Conservation (phyloP, 1,139 yeast genomes). For the Yamadazyma sp. region DNA sequence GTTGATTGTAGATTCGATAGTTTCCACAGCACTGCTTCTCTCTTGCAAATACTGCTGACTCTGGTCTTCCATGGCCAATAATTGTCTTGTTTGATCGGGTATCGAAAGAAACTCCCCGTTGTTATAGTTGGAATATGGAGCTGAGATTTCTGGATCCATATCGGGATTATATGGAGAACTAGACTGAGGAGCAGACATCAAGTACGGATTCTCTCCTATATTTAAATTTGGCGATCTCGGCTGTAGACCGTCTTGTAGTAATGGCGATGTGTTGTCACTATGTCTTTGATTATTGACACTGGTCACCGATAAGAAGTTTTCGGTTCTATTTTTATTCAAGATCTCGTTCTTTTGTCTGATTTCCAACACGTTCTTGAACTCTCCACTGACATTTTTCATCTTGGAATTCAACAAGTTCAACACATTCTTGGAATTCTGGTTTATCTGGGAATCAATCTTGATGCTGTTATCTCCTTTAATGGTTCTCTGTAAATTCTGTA, state of each 20-base stretch:
- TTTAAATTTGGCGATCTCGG: slow-evolving; percentile 11
- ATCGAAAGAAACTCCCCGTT: slow-evolving; percentile 51
- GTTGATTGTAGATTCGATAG: slow-evolving; percentile 91
- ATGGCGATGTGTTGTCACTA: slow-evolving; percentile 27
- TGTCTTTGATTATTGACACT: slow-evolving; percentile 21
- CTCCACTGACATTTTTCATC: slow-evolving; percentile 89
- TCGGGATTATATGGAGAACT: slow-evolving; percentile 23
- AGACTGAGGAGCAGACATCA: slow-evolving; percentile 7
- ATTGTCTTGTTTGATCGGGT: slow-evolving; percentile 77
- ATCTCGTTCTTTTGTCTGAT: slow-evolving; percentile 83
- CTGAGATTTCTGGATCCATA: slow-evolving; percentile 33
- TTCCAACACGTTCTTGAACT: slow-evolving; percentile 84
- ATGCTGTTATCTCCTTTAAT: slow-evolving; percentile 48
- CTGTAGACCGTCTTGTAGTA: slow-evolving; percentile 11
- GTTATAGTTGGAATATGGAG: slow-evolving; percentile 23
- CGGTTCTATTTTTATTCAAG: slow-evolving; percentile 78
- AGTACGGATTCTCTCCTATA: slow-evolving; percentile 40
- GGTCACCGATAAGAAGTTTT: slow-evolving; percentile 67
- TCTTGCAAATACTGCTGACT: slow-evolving; percentile 73
- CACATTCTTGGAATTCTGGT: slow-evolving; percentile 80
- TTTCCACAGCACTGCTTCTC: slow-evolving; percentile 88
- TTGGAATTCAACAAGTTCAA: slow-evolving; percentile 83
- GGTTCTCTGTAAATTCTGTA: slow-evolving; percentile 63
- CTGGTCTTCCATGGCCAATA: slow-evolving; percentile 74
- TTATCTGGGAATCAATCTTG: slow-evolving; percentile 56